phyloP scores from a whole-genome alignment of 495 filamentous ascomycete species.

The Aspergillus cristatus region DNA sequence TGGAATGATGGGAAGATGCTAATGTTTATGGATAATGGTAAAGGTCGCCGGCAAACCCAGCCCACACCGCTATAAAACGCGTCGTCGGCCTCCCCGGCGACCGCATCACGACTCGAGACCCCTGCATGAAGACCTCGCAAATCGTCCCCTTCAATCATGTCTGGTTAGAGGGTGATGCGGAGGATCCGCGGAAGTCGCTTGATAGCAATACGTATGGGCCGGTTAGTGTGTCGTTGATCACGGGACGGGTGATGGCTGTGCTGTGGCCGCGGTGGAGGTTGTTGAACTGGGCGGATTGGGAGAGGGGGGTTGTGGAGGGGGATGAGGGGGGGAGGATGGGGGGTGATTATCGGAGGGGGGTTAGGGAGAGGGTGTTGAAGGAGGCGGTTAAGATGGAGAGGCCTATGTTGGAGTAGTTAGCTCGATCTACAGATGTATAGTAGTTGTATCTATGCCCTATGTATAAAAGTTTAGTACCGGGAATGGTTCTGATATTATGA shows the following conservation, averaged over 20 bases:
- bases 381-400: constrained; percentile 30
- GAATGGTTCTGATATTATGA: no score
- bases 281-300: constrained; percentile 36
- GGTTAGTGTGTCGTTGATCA: constrained; percentile 49
- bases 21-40: not conserved
- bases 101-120: constrained; percentile 49
- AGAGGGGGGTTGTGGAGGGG: constrained; percentile 18
- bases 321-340: constrained; percentile 12
- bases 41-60: constrained; percentile 56
- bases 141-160: constrained; percentile 62
- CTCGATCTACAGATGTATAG: no score
- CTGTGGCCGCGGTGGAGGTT: constrained; percentile 49
- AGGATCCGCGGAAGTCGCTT: constrained; percentile 42
- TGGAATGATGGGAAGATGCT: not conserved
- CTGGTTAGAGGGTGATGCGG: constrained; percentile 70
- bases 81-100: constrained; percentile 65
- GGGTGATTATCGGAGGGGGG: constrained; percentile 30
- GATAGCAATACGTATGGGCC: constrained; percentile 76
- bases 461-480: no score
- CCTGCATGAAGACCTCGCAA: constrained; percentile 47
- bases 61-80: constrained; percentile 56
- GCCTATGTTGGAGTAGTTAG: constrained; percentile 17
- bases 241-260: constrained; percentile 53
- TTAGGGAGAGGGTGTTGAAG: constrained; percentile 32
- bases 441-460: constrained; percentile 1